Evolutionary conservation across 2,329 filamentous ascomycete species (phyloP), one percentile per base, ranked within the genome.

Genomic region (Decorospora gaudefroyi): DNA sequence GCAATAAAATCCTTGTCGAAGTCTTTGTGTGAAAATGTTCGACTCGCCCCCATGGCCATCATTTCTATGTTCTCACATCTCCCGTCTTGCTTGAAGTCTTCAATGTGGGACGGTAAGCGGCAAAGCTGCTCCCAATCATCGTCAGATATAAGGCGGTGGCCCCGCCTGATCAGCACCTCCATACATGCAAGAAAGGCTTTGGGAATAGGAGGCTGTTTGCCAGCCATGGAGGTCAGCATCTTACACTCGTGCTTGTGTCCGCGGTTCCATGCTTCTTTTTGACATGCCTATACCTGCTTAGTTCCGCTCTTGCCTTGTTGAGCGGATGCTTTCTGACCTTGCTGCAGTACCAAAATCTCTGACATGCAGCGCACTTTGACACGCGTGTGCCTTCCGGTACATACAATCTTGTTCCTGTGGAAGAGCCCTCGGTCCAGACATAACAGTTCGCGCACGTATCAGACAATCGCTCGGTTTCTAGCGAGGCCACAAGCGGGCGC

Each of bases 161-260:
- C 68, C 15, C 69, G 67, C 21, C 76, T 72, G 18, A 75, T 63
- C 9, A 85, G 64, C 12, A 83, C 65, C 13, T 82, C 77, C 42
- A 84, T 71, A 2, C 79, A 70, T 4, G 78, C 80, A 10, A 83
- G 73, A 1, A 80, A 78, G 27, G 77, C 76, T 50, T 76, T 80
- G 0, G 82, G 82, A 2, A 84, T 80, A 0, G 82, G 82, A 2
- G 84, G 67, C 25, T 68, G 61, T 35, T 64, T 70, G 22, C 64
- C 57, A 12, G 69, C 62, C 4, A 80, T 62, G 6, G 65, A 64
- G 29, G 72, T 70, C 38, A 79, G 77, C 5, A 79, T 72, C 18
- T 76, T 73, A 58, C 83, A 86, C 65, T 85, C 81, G 44, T 77
- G 66, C 41, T 81, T 82, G 68, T 86, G 83, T 7, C 73, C 72